Evolutionary conservation across 352 stramenopile species (phyloP), one percentile per base, ranked within the genome.

Genomic region (Phytophthora sansomeana): DNA sequence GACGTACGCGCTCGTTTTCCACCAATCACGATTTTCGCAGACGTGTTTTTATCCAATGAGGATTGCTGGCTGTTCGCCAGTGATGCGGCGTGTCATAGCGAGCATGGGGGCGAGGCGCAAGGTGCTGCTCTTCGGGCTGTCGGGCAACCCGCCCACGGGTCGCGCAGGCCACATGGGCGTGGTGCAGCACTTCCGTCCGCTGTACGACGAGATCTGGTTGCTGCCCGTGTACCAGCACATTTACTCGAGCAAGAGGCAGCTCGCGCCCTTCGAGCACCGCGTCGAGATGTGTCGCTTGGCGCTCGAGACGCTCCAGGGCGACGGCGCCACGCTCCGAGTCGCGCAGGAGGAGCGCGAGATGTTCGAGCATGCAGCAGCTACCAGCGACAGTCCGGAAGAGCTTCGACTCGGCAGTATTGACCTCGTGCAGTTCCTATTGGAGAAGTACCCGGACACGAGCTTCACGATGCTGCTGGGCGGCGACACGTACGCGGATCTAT

Each of bases 151-250:
- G 24, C 86, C 87, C 9, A 93, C 81, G 35, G 87, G 82, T 9
- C 47, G 69, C 54, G 53, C 65, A 32, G 90, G 88, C 19, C 90
- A 97, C 81, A 89, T 92, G 81, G 90, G 90, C 30, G 75, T 92
- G 14, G 77, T 96, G 17, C 64, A 82, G 46, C 78, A 90, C 64
- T 92, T 78, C 50, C 76, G 68, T 10, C 24, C 57, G 24, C 53
- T 87, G 32, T 95, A 91, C 49, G 90, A 97, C 57, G 85, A 97
- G 69, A 75, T 97, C 35, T 97, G 90, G 90, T 55, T 97, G n/a
- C 49, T 97, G 50, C 90, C 90, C 9, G 90, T 97, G 54, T 97
- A 92, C 65, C 84, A 91, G 58, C 90, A 97, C 72, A 96, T 96
- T 55, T 96, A 92, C 69, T 81, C 75, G 21, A 84, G 57, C 53